phyloP scores from a whole-genome alignment of 495 filamentous ascomycete species.

The Neurospora africana region DNA sequence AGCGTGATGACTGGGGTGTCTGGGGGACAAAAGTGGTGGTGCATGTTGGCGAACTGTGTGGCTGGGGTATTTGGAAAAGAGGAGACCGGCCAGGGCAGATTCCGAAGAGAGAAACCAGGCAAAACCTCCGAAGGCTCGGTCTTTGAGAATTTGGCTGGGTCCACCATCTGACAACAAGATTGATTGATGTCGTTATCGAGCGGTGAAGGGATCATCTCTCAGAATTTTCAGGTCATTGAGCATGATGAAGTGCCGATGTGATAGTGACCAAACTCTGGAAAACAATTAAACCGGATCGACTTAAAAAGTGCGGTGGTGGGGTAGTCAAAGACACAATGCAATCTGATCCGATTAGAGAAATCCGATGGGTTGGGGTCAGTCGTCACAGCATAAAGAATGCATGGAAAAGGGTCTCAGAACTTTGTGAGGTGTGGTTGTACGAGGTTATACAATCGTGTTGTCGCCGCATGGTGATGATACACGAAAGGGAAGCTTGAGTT shows the following conservation, averaged over 20 bases:
- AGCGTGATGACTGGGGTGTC: background rate
- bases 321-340: background rate
- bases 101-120: background rate
- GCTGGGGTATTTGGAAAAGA: background rate
- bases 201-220: background rate
- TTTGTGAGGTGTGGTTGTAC: background rate
- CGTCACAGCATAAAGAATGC: background rate
- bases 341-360: background rate
- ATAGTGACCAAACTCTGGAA: background rate
- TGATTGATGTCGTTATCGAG: background rate
- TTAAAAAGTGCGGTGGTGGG: background rate
- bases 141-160: background rate
- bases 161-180: background rate
- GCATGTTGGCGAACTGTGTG: background rate
- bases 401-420: background rate
- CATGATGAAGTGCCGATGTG: background rate
- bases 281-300: background rate
- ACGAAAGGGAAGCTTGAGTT: background rate
- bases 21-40: background rate
- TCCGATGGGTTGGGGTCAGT: background rate
- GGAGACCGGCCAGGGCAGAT: background rate
- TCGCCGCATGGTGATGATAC: background rate
- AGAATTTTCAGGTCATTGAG: background rate
- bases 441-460: background rate
- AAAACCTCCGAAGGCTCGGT: background rate